Evolutionary conservation across 2,329 filamentous ascomycete genomes (phyloP).

Genomic region (Phoma sp.): DNA sequence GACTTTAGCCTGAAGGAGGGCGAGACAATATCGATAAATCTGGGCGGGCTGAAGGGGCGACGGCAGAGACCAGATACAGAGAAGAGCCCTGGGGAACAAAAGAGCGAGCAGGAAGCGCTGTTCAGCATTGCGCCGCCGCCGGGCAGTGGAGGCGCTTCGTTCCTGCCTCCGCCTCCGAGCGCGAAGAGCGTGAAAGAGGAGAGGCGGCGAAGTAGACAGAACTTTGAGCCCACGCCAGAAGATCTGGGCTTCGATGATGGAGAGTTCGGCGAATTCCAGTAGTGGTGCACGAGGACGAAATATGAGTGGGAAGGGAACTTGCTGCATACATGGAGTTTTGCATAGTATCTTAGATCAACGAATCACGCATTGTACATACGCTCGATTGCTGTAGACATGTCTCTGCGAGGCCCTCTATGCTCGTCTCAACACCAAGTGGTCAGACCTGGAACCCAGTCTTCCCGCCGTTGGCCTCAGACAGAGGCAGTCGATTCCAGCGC

Average conservation of each 20-base stretch:
- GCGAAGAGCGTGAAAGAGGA: slow-evolving; percentile 68
- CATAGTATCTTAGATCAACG: slow-evolving; percentile 25
- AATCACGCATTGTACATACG: background rate
- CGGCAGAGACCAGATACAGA: slow-evolving; percentile 51
- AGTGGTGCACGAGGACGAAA: slow-evolving; percentile 9
- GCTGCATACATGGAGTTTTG: slow-evolving; percentile 22
- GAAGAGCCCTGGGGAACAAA: slow-evolving; percentile 46
- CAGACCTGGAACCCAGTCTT: background rate
- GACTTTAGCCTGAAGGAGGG: slow-evolving; percentile 90
- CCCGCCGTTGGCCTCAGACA: background rate
- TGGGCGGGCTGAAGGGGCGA: slow-evolving; percentile 65
- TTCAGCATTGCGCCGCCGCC: slow-evolving; percentile 81
- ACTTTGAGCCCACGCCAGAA: slow-evolving; percentile 53
- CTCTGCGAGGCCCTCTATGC: background rate
- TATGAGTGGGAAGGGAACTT: slow-evolving; percentile 3
- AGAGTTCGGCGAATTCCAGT: slow-evolving; percentile 84
- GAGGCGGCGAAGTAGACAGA: slow-evolving; percentile 62
- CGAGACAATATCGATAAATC: slow-evolving; percentile 84
- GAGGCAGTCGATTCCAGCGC: background rate
- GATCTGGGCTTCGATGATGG: slow-evolving; percentile 86
- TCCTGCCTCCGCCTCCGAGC: slow-evolving; percentile 73
- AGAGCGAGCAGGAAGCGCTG: slow-evolving; percentile 56
- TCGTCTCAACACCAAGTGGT: background rate
- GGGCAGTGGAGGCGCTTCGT: slow-evolving; percentile 47
- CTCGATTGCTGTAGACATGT: background rate